Evolutionary conservation across 1,284 basidiomycete species (phyloP).

Genomic region (Cronartium quercuum): DNA sequence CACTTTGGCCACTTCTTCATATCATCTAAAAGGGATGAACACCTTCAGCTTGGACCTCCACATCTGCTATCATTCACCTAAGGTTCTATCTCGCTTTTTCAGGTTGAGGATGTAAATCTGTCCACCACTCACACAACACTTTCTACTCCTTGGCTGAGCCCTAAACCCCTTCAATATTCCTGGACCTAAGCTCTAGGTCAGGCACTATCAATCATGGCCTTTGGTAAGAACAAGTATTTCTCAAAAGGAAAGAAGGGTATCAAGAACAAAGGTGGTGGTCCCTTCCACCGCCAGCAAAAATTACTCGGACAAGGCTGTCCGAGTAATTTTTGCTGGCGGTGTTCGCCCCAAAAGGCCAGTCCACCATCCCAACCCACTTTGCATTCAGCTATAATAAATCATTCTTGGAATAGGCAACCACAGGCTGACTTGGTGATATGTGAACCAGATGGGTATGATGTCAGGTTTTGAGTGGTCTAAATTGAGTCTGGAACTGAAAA

Average conservation of each 20-base stretch:
- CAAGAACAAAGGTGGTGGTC: constrained; percentile 96
- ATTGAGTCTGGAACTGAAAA: no score
- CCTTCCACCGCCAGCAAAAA: no score
- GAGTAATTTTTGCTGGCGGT: no score
- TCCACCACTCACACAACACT: background rate
- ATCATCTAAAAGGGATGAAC: background rate
- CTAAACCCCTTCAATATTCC: background rate
- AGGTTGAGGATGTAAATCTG: background rate
- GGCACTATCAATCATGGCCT: constrained; percentile 43
- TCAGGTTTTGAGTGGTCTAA: constrained; percentile 59
- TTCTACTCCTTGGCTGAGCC: background rate
- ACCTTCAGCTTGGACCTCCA: background rate
- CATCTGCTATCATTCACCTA: background rate
- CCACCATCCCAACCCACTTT: constrained; percentile 8
- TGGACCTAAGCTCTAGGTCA: background rate
- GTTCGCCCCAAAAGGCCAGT: constrained; percentile 86
- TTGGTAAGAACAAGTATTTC: constrained; percentile 87
- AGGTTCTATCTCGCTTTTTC: background rate
- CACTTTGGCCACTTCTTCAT: no score
- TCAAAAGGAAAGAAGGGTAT: constrained; percentile 99
- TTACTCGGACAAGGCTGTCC: no score
- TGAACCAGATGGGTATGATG: constrained; percentile 88
- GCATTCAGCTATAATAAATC: background rate
- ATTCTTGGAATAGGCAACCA: background rate
- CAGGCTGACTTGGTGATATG: background rate